Base-by-base conservation (phyloP, 139 green algal species). In the Chlorella sorokiniana region DNA sequence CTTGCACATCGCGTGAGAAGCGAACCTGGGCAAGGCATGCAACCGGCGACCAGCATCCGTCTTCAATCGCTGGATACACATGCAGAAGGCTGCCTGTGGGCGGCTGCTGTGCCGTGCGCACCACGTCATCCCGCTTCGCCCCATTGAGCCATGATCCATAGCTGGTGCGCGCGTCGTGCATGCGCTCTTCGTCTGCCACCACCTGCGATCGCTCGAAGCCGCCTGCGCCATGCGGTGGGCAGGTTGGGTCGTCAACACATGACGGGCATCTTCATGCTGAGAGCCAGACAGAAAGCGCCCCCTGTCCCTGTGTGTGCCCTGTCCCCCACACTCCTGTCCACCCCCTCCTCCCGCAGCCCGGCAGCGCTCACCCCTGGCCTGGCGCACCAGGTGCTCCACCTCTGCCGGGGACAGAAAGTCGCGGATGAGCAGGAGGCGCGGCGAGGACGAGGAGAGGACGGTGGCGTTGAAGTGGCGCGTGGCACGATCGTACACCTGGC, bases 311-410 rank as follows among this genome's bases (percentile, higher is more conserved):
- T n/a, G n/a, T n/a, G n/a, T n/a, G n/a, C n/a, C n/a, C n/a, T n/a
- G n/a, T n/a, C n/a, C n/a, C n/a, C n/a, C n/a, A n/a, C n/a, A n/a
- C n/a, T n/a, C n/a, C n/a, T n/a, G n/a, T n/a, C n/a, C n/a, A n/a
- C n/a, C 14, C 33, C 6, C n/a, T 27, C 29, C 65, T 3, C 31
- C 65, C n/a, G 5, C 37, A 44, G 4, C 9, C 27, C 62, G 4
- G 3, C 62, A 44, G 62, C 65, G 18, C 69, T 20, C 6, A 76
- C 69, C 69, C 41, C 31, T 63, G 6, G 85, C 75, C 64, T 81
- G 51, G 2, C 75, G 20, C 4, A 89, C 33, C 42, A 89, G 40
- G 75, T 89, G 85, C 38, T 83, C 33, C 9, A 89, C n/a, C 64
- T 89, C 85, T 4, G 80, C 59, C 0, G 56, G 45, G 3, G 42